Percentiles rank a stretch among this genome's conserved stretches.
phyloP scores from a whole-genome alignment of 352 stramenopile species.

The Aphanomyces stellatus region DNA sequence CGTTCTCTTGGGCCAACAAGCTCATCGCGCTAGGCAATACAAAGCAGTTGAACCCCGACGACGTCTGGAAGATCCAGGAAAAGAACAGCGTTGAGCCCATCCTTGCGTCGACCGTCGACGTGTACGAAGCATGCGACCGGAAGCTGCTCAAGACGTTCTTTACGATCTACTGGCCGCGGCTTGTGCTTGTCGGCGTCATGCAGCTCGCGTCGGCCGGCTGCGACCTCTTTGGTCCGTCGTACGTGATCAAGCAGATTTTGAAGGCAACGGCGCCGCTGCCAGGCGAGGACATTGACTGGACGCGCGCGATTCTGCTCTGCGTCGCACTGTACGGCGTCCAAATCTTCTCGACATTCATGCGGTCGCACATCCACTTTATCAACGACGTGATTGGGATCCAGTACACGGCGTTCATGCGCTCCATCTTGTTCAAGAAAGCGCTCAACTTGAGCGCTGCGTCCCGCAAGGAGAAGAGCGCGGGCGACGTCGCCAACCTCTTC shows the following conservation, averaged over 20 bases:
- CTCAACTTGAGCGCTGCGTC: constrained; percentile 23
- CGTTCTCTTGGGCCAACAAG: constrained; percentile 33
- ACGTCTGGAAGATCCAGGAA: constrained; percentile 29
- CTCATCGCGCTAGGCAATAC: constrained; percentile 35
- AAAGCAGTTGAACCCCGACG: constrained; percentile 32
- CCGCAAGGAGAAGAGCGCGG: constrained; percentile 22
- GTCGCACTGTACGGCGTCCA: constrained; percentile 30
- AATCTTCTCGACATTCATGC: constrained; percentile 29
- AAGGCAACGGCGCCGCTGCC: constrained; percentile 30
- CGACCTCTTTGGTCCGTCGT: constrained; percentile 27
- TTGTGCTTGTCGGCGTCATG: constrained; percentile 22
- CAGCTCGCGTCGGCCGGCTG: constrained; percentile 20
- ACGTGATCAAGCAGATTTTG: constrained; percentile 36
- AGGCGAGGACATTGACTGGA: constrained; percentile 22
- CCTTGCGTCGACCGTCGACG: constrained; percentile 21
- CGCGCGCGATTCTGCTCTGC: constrained; percentile 25
- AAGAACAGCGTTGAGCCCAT: constrained; percentile 23
- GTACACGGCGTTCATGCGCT: constrained; percentile 23
- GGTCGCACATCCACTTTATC: constrained; percentile 24
- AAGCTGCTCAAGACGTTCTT: constrained; percentile 24
- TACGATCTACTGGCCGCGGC: constrained; percentile 21
- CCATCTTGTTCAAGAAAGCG: constrained; percentile 37
- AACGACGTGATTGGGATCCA: constrained; percentile 27
- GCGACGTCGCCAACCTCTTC: constrained; percentile 91
- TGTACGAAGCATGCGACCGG: constrained; percentile 19